Evolutionary conservation across 2,329 filamentous ascomycete genomes (phyloP).

Genomic region (Didymella glomerata): DNA sequence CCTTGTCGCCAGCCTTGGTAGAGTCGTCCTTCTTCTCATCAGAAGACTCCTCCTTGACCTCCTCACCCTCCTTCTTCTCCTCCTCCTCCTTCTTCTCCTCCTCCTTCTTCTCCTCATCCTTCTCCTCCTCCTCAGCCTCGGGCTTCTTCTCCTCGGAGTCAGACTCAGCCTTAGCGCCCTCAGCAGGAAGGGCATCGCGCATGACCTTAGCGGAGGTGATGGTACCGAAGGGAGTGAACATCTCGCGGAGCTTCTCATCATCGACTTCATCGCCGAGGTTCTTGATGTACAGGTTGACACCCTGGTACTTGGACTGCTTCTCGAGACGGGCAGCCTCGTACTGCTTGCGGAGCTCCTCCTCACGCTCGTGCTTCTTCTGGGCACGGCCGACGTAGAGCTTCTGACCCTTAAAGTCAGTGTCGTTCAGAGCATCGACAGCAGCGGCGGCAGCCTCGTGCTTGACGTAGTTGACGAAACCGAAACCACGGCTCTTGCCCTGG

Average conservation of each 20-base stretch:
- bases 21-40: slow-evolving; percentile 66
- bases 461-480: slow-evolving; percentile 95
- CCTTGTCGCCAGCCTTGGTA: slow-evolving; percentile 61
- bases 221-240: slow-evolving; percentile 89
- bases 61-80: slow-evolving; percentile 63
- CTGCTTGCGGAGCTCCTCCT: slow-evolving; percentile 98
- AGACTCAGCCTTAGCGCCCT: slow-evolving; percentile 57
- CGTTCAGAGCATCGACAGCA: slow-evolving; percentile 91
- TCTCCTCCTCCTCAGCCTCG: slow-evolving; percentile 58
- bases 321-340: slow-evolving; percentile 97
- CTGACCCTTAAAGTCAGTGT: slow-evolving; percentile 90
- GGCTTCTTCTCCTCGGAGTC: slow-evolving; percentile 57
- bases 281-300: slow-evolving; percentile 99
- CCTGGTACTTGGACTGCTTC: slow-evolving; percentile 99
- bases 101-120: slow-evolving; percentile 56
- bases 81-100: slow-evolving; percentile 60
- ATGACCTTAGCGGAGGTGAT: slow-evolving; percentile 99
- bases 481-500: slow-evolving; percentile 88
- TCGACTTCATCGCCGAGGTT: slow-evolving; percentile 97
- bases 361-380: slow-evolving; percentile 99
- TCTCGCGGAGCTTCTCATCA: slow-evolving; percentile 94
- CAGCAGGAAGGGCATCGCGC: slow-evolving; percentile 75
- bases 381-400: slow-evolving; percentile 97
- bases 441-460: slow-evolving; percentile 85
- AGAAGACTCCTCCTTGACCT: slow-evolving; percentile 66